Evolutionary conservation across 2,329 filamentous ascomycete species (phyloP), one percentile per base, ranked within the genome.

Genomic region (Fusarium sp.): DNA sequence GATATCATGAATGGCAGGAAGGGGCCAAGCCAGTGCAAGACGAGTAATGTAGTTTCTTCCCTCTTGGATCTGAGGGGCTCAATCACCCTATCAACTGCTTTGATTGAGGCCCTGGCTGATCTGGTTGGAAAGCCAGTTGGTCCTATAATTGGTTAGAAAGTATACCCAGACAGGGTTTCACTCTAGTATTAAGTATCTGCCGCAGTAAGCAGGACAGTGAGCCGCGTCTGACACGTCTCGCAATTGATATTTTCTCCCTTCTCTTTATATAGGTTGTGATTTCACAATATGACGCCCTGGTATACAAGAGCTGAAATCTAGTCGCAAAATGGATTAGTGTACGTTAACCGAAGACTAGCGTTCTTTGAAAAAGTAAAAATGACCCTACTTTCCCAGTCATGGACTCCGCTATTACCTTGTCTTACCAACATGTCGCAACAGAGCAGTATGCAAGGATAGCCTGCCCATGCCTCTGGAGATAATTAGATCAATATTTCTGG

Each of bases 131-230:
- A 49, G 10, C 47, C 47, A 9, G 47, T 31, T 31, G 47, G 47
- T 6, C 47, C 47, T n/a, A 31, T 49, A 5, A 31, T 49, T 17
- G 47, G 47, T 5, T 49, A 49, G 47, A 13, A 22, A 31, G 5
- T 7, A 3, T 12, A 3, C 7, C 14, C 14, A n/a, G 20, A 3
- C 20, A 13, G 20, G 3, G 20, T 18, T 10, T 49, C 28, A n/a
- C 3, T 12, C 10, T 4, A 20, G 6, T 26, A 5, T 10, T 9
- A 12, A 8, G 28, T 28, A 9, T 28, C 28, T 28, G 28, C 8
- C 28, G 28, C 28, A 28, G 7, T 31, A 22, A 18, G 4, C 1
- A 0, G 18, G 4, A 11, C 5, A 14, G 3, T 11, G 4, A 7
- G 9, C 9, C 15, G 20, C 14, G 45, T 12, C 20, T 17, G 7